Conservation (phyloP, 176 grass and related monocot genomes). For the Eleusine coracana region DNA sequence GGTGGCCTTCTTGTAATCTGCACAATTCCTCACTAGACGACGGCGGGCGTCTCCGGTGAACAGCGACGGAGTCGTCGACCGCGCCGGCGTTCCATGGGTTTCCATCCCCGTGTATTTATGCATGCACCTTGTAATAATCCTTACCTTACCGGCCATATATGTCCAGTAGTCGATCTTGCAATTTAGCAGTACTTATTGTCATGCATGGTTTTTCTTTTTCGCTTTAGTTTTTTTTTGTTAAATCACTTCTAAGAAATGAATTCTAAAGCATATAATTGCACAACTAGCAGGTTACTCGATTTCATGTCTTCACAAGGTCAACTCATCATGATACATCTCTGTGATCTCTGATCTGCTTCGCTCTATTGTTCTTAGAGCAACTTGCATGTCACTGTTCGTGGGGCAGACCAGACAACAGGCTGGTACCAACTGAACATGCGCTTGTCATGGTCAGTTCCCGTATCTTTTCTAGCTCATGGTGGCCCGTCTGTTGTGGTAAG, state of each 20-base stretch:
- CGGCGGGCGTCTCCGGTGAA: not conserved
- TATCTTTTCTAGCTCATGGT: not conserved
- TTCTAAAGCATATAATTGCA: conserved; percentile 18
- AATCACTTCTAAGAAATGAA: conserved; percentile 44
- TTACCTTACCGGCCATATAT: not conserved
- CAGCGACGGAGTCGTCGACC: not conserved
- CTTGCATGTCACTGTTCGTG: conserved; percentile 11
- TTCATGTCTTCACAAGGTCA: not conserved
- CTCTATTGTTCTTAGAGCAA: not conserved
- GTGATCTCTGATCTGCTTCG: conserved; percentile 5
- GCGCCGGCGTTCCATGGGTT: conserved; percentile 8
- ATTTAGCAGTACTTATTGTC: conserved; percentile 7
- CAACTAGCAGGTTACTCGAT: not conserved
- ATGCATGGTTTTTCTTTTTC: not conserved
- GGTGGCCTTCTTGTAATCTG: conserved; percentile 32
- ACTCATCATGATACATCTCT: not conserved
- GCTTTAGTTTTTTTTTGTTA: conserved; percentile 3
- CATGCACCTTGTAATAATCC: conserved; percentile 28
- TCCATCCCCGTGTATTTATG: conserved; percentile 19
- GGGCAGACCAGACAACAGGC: conserved; percentile 9
- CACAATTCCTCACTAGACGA: not conserved
- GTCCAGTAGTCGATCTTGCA: conserved; percentile 13
- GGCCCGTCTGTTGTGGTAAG: not conserved
- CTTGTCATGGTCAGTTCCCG: not conserved
- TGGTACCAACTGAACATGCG: not conserved